Conservation (phyloP, 176 grass and related monocot genomes). For the Phoenix dactylifera region DNA sequence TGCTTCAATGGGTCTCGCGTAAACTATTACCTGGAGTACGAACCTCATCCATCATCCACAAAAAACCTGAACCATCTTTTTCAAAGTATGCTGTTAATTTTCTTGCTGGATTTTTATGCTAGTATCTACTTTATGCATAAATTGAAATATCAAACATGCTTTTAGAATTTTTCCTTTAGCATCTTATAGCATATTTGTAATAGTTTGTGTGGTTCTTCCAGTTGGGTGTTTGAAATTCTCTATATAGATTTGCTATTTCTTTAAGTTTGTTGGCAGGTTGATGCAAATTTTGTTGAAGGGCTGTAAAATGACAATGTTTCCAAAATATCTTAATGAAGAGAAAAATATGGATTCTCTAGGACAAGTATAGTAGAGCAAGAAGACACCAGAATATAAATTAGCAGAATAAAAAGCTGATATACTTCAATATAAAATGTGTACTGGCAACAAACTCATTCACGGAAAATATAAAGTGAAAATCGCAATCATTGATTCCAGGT, state of each 20-base stretch:
- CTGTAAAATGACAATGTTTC: background rate
- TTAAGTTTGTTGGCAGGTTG: background rate
- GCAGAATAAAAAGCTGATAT: too few species aligned
- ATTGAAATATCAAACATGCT: background rate
- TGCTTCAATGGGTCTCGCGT: slow-evolving; percentile 78
- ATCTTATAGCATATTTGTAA: too few species aligned
- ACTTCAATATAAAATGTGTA: too few species aligned
- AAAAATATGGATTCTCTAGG: too few species aligned
- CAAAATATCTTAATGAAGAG: background rate
- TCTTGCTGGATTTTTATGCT: background rate
- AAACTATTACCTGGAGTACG: slow-evolving; percentile 84
- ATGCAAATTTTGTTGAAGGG: background rate
- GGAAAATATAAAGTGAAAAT: too few species aligned
- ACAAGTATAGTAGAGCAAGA: too few species aligned
- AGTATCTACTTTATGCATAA: background rate
- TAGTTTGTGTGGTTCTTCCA: too few species aligned
- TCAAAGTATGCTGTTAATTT: slow-evolving; percentile 59
- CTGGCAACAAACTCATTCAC: too few species aligned
- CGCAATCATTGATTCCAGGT: too few species aligned
- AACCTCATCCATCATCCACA: slow-evolving; percentile 94
- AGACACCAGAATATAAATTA: too few species aligned
- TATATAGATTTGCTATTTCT: too few species aligned
- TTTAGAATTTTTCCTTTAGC: background rate
- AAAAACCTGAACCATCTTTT: slow-evolving; percentile 96
- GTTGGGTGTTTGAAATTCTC: too few species aligned